Evolutionary conservation across 768 basidiomycete genomes (phyloP).

Genomic region (Calocybe gangraenosa): DNA sequence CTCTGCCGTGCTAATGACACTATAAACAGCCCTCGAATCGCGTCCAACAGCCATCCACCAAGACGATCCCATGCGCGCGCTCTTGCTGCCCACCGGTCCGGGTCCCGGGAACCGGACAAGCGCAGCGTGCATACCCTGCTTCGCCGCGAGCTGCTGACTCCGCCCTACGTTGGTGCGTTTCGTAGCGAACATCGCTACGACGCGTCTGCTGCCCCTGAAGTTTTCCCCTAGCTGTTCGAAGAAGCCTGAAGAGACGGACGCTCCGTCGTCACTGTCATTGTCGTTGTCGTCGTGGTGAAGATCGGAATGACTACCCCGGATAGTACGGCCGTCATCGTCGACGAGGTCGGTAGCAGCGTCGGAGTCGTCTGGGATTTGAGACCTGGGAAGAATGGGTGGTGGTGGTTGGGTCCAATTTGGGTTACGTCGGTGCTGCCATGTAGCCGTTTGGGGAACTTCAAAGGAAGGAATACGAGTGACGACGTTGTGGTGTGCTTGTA

Average conservation of each 20-base stretch:
- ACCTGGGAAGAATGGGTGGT: constrained; percentile 3
- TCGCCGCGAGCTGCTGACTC: constrained; percentile 22
- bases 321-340: constrained; percentile 22
- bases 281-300: constrained; percentile 6
- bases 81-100: constrained; percentile 1
- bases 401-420: constrained; percentile 25
- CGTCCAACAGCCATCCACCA: constrained; percentile 31
- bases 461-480: constrained; percentile 4
- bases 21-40: constrained; percentile 22
- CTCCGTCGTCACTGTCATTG: constrained; percentile 5
- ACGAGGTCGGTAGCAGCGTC: constrained; percentile 22
- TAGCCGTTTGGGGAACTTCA: constrained; percentile 16
- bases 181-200: constrained; percentile 22
- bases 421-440: constrained; percentile 26
- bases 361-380: constrained; percentile 10
- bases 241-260: constrained; percentile 13
- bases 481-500: not conserved
- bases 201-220: constrained; percentile 13
- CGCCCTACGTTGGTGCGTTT: constrained; percentile 20
- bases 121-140: constrained; percentile 23
- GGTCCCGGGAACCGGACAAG: constrained; percentile 15
- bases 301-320: constrained; percentile 11
- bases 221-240: constrained; percentile 11
- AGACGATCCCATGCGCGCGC: constrained; percentile 19
- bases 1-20: constrained; percentile 18